Base-by-base conservation (phyloP, 352 stramenopile genomes). In the Phytophthora pluvialis region DNA sequence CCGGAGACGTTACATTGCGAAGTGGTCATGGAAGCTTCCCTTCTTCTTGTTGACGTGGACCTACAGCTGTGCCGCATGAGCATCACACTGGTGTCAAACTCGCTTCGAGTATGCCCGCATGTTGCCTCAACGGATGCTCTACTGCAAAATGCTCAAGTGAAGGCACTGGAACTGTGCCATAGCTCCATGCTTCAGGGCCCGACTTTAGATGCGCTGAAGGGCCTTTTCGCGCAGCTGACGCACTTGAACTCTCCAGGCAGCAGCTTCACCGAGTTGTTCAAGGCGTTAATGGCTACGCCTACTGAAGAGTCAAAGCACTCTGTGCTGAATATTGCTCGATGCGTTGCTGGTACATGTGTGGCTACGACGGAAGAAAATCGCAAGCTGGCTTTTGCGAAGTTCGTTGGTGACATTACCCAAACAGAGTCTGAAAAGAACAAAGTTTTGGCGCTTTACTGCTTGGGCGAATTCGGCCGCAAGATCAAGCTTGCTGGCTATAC, bases 31-130 rank as follows among this genome's bases (percentile, higher is more conserved):
- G 97, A 99, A 67, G 75, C 95, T 11, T 91, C 95, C 12, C 57
- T 79, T 31, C 84, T 99, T 11, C 85, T 99, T 47, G 81, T 90
- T 11, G 97, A 99, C 72, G 91, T 85, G n/a, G 98, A 99, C 70
- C 77, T 99, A 13, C 97, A 99, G 70, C 71, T 99, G 33, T 98
- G 94, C 56, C 93, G 98, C 61, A 86, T 99, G 38, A 89, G 91
- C 35, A 87, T 99, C 52, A 93, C 86, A 44, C 74, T 98, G 28
- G 81, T 95, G 33, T 86, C 81, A 25, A 86, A 91, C 44, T 72
- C 91, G 1, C 70, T 98, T 26, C 64, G 78, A 25, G 79, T 93
- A 2, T 91, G 83, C 16, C 77, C 90, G 0, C 53, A 56, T 32
- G 76, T 91, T 38, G 83, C 89, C 2, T 64, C 63, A 25, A 83